Evolutionary conservation across 139 green algal genomes (phyloP), one percentile per base, ranked within the genome.

Genomic region (Picochlorum sp.): DNA sequence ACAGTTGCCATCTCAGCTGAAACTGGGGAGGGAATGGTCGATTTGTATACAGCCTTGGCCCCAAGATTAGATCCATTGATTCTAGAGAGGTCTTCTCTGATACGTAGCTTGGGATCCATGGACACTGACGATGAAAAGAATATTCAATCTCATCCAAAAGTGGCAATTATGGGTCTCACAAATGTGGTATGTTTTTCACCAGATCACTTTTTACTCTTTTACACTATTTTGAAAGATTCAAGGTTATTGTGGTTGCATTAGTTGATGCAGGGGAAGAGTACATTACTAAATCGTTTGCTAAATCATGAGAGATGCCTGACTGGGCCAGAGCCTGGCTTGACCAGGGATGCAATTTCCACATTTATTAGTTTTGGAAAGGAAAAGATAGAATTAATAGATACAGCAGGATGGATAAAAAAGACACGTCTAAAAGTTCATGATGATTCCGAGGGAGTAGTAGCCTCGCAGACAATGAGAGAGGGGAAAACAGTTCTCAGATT

Each of bases 271-370:
- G 87, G 87, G 37, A 95, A 95, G 62, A 89, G 79, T 20, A 95
- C 82, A 2, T 73, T 95, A 50, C 62, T 78, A 29, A 97, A 97
- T 66, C 28, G 36, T 1, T 65, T 97, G 64, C 64, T 95, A 66
- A 77, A 74, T 0, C 55, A 77, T 56, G 77, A 94, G 63, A 76
- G 89, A 31, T 70, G 73, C 37, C 69, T 96, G 20, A 95, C 88
- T n/a, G 87, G 89, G 6, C 85, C 89, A 7, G 89, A 96, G 75
- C 85, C 87, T 2, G 89, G 88, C 3, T 80, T 96, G 2, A 96
- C 89, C 3, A 79, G 89, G 0, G 89, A 96, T 60, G 62, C 84
- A 0, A 81, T 95, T 43, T 65, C 53, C 14, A 67, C 61, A 43
- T 43, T 50, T 12, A 59, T 84, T 14, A 29, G 61, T 25, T 73